Evolutionary conservation across 305 asterid species (phyloP), one percentile per base, ranked within the genome.

Genomic region (Fraxinus angustifolia): DNA sequence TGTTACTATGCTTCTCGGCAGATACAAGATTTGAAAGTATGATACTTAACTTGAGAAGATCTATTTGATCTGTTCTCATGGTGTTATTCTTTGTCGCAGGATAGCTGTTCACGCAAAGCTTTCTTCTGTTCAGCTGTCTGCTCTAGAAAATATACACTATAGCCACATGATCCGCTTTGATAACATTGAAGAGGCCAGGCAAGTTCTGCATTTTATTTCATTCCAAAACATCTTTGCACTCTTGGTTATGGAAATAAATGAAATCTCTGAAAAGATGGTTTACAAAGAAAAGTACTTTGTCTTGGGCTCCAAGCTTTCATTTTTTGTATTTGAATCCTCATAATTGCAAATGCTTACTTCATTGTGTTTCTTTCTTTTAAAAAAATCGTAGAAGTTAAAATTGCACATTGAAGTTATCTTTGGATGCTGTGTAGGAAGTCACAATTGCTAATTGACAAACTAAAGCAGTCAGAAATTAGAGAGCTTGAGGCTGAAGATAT

Each of bases 81-180:
- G 80, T 78, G 74, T 82, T 78, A 19, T 78, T 83, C 80, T 80
- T 78, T 68, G 45, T 60, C 80, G 80, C 93, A 96, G 98, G 89
- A 92, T 93, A 86, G 92, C 97, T 85, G 84, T 83, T 68, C 75
- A 83, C 58, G 97, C 96, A 78, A 90, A 93, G 36, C 87, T 90
- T 77, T 65, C 91, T 76, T 83, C 91, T 62, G 85, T 90, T 86
- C 95, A 93, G 90, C 90, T 94, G 76, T 87, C 95, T 84, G 97
- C 99, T 84, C 90, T 96, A 75, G 96, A 96, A 88, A 96, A 96
- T 87, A 93, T 96, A 89, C 98, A 96, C 88, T 94, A 94, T 79
- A 90, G 93, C 85, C 88, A 96, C 85, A 96, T 96, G 99, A 93
- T 96, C 85, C 94, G 99, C 88, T 94, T 93, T 84, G 96, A 94